Evolutionary conservation across 352 stramenopile genomes (phyloP), one percentile per base, ranked within the genome.

Genomic region (Phytophthora sp.): DNA sequence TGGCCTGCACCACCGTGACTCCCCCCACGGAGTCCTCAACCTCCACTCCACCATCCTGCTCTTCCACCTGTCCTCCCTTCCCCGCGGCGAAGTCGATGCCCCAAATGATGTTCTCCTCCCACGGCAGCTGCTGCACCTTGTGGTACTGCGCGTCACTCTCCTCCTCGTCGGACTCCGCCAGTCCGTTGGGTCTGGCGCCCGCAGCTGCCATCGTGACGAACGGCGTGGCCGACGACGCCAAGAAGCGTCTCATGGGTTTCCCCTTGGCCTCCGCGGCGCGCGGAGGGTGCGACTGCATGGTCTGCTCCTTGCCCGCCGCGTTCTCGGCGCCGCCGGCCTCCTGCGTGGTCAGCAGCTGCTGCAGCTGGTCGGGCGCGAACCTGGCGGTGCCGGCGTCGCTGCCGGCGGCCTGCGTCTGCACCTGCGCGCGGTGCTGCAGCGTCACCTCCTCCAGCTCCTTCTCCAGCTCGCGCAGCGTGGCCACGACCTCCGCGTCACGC

Each of bases 81-180:
- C 55, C 75, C 5, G 55, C 35, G 4, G 66, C 65, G 38, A 89
- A 87, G 35, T 91, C 82, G 20, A 87, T 69, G 0, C 83, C 85
- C 85, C 87, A 96, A 8, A 92, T 62, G 21, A 96, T 94, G 41
- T 85, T 72, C 9, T 94, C 76, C 60, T 96, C 87, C 87, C 87
- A 96, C 4, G 66, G 75, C 4, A 94, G 52, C 43, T 96, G 87
- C 63, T 94, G 78, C 23, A 94, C 85, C 35, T 89, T 92, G 23
- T 89, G 70, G 52, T 94, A 96, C 32, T 92, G 62, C 12, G 74
- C 79, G 35, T 94, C 82, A 31, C 50, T 64, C n/a, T 76, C 55
- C 2, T 58, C 46, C 15, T 72, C 65, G 10, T 72, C 61, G 10
- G 27, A 57, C 3, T 64, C 59, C 4, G 49, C 43, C 1, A 65